Conservation (phyloP, 1,139 yeast genomes). For the Hyphopichia khmerensis region DNA sequence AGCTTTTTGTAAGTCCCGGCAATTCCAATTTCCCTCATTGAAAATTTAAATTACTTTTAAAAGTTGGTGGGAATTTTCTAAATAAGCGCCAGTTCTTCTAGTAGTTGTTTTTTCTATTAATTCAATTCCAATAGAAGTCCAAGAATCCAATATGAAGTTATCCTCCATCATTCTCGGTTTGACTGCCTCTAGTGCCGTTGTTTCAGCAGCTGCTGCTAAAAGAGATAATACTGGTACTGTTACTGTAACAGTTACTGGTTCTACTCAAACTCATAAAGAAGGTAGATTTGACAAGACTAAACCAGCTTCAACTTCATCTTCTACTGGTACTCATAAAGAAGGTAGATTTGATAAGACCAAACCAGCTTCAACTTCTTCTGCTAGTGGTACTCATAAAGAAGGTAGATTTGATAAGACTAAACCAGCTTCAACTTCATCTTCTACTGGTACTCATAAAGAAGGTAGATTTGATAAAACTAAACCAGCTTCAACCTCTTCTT, state of each 20-base stretch:
- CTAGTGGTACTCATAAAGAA: constrained; percentile 41
- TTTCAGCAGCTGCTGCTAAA: constrained; percentile 10
- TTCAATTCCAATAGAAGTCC: neutral
- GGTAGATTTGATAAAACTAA: constrained; percentile 40
- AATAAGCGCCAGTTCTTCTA: too few relatives aligned
- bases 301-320: constrained; percentile 28
- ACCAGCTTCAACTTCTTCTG: constrained; percentile 18
- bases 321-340: constrained; percentile 35
- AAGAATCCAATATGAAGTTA: constrained; percentile 6
- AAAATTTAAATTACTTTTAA: neutral
- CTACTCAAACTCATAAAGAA: constrained; percentile 38
- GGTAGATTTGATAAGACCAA: constrained; percentile 45
- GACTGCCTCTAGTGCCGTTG: constrained; percentile 7
- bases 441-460: constrained; percentile 45
- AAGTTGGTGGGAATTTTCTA: too few relatives aligned
- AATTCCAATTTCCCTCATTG: constrained; percentile 1
- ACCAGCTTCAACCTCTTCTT: constrained; percentile 24
- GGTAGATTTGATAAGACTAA: constrained; percentile 52
- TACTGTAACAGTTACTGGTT: constrained; percentile 16
- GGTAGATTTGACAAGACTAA: constrained; percentile 55
- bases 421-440: constrained; percentile 21
- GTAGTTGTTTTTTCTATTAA: neutral
- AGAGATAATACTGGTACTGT: constrained; percentile 12
- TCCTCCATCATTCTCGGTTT: constrained; percentile 9
- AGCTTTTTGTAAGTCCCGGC: neutral